Conservation (phyloP, 2,329 filamentous ascomycete species). For the Epichloe coenophiala region DNA sequence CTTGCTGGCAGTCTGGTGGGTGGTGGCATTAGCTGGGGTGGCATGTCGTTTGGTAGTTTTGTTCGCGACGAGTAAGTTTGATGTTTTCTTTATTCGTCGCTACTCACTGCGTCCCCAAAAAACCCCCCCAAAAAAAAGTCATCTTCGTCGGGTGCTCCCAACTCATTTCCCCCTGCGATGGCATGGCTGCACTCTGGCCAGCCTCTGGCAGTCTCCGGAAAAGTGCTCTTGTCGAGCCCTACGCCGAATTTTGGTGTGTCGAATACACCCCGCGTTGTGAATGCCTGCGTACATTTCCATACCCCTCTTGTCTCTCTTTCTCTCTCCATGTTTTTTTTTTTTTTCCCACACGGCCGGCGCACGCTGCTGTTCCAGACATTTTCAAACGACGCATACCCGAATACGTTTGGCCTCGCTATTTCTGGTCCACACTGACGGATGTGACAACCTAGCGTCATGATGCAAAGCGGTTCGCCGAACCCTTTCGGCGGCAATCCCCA, state of each 20-base stretch:
- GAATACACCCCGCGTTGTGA: too few relatives aligned
- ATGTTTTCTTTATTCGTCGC: background rate
- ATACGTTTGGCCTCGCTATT: background rate
- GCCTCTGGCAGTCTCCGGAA: too few relatives aligned
- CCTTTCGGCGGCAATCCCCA: slow-evolving; percentile 43
- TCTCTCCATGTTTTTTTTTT: background rate
- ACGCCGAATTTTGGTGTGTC: too few relatives aligned
- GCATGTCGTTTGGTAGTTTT: slow-evolving; percentile 90
- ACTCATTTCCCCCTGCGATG: slow-evolving; percentile 3
- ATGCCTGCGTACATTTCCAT: too few relatives aligned
- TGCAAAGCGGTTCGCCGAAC: slow-evolving; percentile 93
- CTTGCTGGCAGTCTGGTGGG: slow-evolving; percentile 54
- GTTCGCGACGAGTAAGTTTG: slow-evolving; percentile 87
- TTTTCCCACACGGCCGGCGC: accelerated
- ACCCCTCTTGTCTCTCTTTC: background rate
- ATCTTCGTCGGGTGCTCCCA: too few relatives aligned
- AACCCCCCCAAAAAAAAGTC: too few relatives aligned
- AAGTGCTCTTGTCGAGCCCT: too few relatives aligned
- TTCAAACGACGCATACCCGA: background rate
- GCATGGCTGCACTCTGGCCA: slow-evolving; percentile 8
- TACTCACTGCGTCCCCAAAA: background rate
- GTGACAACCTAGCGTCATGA: slow-evolving; percentile 57
- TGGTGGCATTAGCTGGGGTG: slow-evolving; percentile 95
- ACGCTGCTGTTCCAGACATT: too few relatives aligned
- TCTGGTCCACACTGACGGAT: background rate